Evolutionary conservation across 768 basidiomycete genomes (phyloP).

Genomic region (Termitomyces sp.): DNA sequence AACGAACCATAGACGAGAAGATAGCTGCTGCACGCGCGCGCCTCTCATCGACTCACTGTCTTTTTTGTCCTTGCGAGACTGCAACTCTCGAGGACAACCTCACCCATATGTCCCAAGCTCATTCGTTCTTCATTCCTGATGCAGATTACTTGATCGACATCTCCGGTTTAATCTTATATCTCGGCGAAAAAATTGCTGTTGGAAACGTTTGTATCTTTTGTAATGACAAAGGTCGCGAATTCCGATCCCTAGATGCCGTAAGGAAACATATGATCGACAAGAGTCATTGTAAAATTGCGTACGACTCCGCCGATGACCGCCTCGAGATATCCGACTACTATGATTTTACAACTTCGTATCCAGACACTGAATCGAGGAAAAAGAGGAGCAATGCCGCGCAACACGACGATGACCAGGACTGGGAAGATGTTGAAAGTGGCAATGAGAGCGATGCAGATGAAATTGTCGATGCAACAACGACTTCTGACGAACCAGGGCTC

Average conservation of each 20-base stretch:
- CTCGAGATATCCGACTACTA: conserved; percentile 92
- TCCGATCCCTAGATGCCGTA: conserved; percentile 81
- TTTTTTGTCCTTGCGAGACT: conserved; percentile 72
- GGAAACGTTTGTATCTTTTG: conserved; percentile 93
- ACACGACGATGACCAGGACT: conserved; percentile 16
- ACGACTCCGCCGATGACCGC: conserved; percentile 74
- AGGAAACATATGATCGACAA: conserved; percentile 97
- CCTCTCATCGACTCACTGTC: conserved; percentile 64
- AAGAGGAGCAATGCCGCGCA: conserved; percentile 22
- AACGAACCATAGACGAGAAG: conserved; percentile 65
- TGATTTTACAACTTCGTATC: conserved; percentile 84
- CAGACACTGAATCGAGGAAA: conserved; percentile 33
- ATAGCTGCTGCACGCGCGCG: conserved; percentile 67
- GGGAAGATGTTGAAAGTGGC: conserved; percentile 38
- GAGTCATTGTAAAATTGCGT: conserved; percentile 93
- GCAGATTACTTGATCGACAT: conserved; percentile 86
- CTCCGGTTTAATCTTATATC: conserved; percentile 74
- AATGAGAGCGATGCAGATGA: conserved; percentile 43
- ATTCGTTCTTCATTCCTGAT: conserved; percentile 97
- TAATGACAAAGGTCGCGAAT: conserved; percentile 77
- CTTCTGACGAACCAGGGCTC: conserved; percentile 27
- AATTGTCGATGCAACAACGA: conserved; percentile 36
- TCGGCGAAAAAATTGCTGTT: conserved; percentile 92
- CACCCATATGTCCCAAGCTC: conserved; percentile 79
- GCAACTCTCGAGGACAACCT: conserved; percentile 61